Evolutionary conservation across 225 moss, liverwort and hornwort species (phyloP).

Genomic region (Sphagnum contortum): DNA sequence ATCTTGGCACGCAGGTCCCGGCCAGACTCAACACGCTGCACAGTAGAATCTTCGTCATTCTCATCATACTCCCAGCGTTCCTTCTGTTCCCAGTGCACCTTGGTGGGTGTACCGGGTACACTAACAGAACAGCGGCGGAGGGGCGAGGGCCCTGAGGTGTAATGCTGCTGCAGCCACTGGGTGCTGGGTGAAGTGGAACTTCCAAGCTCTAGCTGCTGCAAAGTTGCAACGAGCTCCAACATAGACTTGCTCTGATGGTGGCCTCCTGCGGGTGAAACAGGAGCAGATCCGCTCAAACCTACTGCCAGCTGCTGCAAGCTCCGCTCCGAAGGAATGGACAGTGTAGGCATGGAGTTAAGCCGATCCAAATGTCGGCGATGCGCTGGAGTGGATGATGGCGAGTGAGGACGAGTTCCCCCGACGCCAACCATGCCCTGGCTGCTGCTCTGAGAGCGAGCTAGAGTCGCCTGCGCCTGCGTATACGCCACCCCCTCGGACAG

Average conservation of each 20-base stretch:
- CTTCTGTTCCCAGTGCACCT: constrained; percentile 70
- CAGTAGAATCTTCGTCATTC: constrained; percentile 67
- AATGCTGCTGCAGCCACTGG: constrained; percentile 52
- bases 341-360: constrained; percentile 83
- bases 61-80: constrained; percentile 77
- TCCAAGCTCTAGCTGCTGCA: constrained; percentile 71
- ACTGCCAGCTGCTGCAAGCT: constrained; percentile 38
- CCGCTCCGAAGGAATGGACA: constrained; percentile 72
- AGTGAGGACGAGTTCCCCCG: constrained; percentile 10
- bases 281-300: constrained; percentile 44
- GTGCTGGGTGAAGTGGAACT: constrained; percentile 32
- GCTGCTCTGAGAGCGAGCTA: constrained; percentile 35
- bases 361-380: constrained; percentile 89
- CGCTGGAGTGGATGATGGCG: constrained; percentile 40
- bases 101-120: constrained; percentile 88
- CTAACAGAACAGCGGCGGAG: constrained; percentile 91
- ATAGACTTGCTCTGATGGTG: constrained; percentile 32
- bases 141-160: constrained; percentile 85
- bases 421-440: constrained; percentile 19
- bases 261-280: constrained; percentile 65
- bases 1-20: constrained; percentile 89
- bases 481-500: constrained; percentile 24
- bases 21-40: constrained; percentile 88
- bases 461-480: constrained; percentile 30
- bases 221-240: constrained; percentile 80